A percentile compares a stretch with the other conserved stretches of the same genome.
Evolutionary conservation across 345 rosid genomes (phyloP).

Genomic region (Moringa oleifera): DNA sequence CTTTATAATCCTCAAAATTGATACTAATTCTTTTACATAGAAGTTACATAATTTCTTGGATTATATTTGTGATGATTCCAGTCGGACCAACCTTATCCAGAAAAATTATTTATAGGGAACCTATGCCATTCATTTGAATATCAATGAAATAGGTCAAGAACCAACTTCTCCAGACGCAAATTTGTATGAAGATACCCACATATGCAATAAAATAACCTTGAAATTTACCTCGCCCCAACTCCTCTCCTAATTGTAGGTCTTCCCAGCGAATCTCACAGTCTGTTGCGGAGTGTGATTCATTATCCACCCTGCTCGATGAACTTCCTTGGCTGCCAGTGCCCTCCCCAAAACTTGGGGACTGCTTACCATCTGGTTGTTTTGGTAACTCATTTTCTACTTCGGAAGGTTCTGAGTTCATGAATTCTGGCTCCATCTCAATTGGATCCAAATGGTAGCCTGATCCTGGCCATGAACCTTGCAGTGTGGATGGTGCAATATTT

Average conservation of each 20-base stretch:
- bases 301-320: conserved; percentile 42
- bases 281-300: conserved; percentile 24
- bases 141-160: not conserved
- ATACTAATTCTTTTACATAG: not conserved
- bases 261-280: conserved; percentile 74
- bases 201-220: conserved; percentile 2
- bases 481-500: conserved; percentile 20
- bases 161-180: not conserved
- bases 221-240: conserved; percentile 74
- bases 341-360: conserved; percentile 29
- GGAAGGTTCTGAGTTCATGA: conserved; percentile 18
- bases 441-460: conserved; percentile 21
- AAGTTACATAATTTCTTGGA: too few relatives aligned
- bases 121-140: not conserved
- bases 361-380: conserved; percentile 18
- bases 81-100: not conserved
- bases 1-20: not conserved
- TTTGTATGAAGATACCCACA: too few relatives aligned
- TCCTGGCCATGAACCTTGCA: conserved; percentile 20
- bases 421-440: conserved; percentile 33
- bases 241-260: conserved; percentile 63
- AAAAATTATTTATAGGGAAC: too few relatives aligned
- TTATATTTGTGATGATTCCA: not conserved
- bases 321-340: conserved; percentile 34
- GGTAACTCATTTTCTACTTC: conserved; percentile 37